These are phyloP conservation scores for Phyllosticta capitalensis DNA, from an alignment of 2,329 filamentous ascomycete genomes.

Conservation along the genomic window DNA sequence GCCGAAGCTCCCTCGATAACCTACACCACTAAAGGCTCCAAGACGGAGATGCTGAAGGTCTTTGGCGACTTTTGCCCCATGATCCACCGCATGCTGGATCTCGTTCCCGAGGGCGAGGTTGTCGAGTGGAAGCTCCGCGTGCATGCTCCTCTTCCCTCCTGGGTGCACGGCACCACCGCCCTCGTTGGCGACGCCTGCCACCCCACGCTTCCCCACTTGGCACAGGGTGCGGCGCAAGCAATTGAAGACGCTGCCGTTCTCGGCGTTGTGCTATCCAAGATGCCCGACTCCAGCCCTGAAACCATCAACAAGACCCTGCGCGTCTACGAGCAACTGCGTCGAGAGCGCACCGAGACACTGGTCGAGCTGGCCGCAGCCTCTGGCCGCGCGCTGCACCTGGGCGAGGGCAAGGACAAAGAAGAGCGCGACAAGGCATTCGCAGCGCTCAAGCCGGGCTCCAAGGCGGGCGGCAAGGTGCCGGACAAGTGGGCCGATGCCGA, in stretches of 20 bases:
- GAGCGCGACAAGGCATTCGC: conserved; percentile 48
- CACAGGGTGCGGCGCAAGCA: conserved; percentile 55
- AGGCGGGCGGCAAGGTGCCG: conserved; percentile 31
- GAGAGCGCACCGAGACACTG: conserved; percentile 46
- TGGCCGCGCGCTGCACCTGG: conserved; percentile 46
- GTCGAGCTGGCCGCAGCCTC: conserved; percentile 48
- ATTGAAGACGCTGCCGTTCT: conserved; percentile 55
- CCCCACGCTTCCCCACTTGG: conserved; percentile 54
- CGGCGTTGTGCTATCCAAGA: conserved; percentile 39
- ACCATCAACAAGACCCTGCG: conserved; percentile 44
- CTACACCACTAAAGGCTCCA: conserved; percentile 55
- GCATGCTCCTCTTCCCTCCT: conserved; percentile 53
- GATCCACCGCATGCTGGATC: conserved; percentile 50
- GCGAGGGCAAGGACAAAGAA: conserved; percentile 49
- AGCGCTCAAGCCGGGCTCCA: conserved; percentile 32
- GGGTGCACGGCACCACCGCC: conserved; percentile 45
- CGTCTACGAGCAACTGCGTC: conserved; percentile 48
- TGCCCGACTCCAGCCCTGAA: conserved; percentile 36
- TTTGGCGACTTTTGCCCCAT: conserved; percentile 53
- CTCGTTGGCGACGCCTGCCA: conserved; percentile 53
- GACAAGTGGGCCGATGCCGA: conserved; percentile 46
- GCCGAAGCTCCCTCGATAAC: conserved; percentile 47
- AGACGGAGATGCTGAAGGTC: conserved; percentile 50
- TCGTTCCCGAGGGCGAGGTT: conserved; percentile 55
- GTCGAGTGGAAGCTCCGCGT: conserved; percentile 58